These are phyloP conservation scores for Salmacisia buchloeana DNA, from an alignment of 1,284 basidiomycete species.

Conservation along the genomic window DNA sequence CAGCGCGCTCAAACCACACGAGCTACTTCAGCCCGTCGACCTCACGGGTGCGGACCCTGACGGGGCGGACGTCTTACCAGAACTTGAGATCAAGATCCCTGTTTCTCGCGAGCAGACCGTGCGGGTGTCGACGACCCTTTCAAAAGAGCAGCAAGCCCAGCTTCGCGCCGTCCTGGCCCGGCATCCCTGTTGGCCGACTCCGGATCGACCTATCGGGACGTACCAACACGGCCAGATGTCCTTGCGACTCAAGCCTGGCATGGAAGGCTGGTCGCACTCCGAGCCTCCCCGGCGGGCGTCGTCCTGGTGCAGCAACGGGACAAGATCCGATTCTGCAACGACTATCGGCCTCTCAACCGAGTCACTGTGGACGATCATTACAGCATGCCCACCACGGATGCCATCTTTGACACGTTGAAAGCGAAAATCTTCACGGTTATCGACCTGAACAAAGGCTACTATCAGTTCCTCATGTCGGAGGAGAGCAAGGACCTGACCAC, in stretches of 20 bases:
- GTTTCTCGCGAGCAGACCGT: background rate
- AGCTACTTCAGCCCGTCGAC: background rate
- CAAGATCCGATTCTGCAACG: conserved; percentile 47
- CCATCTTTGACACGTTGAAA: conserved; percentile 51
- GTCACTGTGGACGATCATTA: conserved; percentile 53
- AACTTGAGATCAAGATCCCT: background rate
- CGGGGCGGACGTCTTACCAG: background rate
- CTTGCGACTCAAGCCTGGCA: background rate
- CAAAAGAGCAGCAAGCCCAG: background rate
- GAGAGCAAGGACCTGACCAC: conserved; percentile 51
- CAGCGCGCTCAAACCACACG: background rate
- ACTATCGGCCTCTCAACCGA: conserved; percentile 51
- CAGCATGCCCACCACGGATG: conserved; percentile 52
- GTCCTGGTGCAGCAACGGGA: conserved; percentile 49
- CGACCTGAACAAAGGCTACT: conserved; percentile 54
- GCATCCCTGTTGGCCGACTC: background rate
- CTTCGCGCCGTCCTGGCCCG: background rate
- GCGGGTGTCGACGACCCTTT: background rate
- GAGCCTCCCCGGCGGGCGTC: conserved; percentile 44
- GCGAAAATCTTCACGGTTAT: conserved; percentile 50
- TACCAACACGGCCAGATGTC: background rate
- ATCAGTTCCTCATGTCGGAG: conserved; percentile 50
- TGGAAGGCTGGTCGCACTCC: conserved; percentile 12
- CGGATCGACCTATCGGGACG: background rate
- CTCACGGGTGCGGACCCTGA: background rate